Evolutionary conservation across 352 stramenopile species (phyloP), one percentile per base, ranked within the genome.

Genomic region (Stramenopiles sp.): DNA sequence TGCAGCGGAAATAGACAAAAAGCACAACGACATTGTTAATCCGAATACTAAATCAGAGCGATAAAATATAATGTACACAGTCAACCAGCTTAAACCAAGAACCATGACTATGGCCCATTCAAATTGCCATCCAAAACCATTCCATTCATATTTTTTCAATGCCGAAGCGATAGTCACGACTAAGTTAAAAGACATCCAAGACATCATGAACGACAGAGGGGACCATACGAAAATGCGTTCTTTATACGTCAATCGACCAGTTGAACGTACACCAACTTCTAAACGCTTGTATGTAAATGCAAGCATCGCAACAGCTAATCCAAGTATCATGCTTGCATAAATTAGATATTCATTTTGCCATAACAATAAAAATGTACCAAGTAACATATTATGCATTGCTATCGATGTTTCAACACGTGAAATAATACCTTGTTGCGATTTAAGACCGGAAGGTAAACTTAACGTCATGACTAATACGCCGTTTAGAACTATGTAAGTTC

Each of bases 41-140:
- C 65, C 65, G 13, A 33, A 31, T 7, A 20, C 65, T 31, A 33
- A 4, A 33, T 76, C 65, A 76, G 30, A 13, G 4, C 65, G 65
- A 31, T 31, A 33, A 76, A 76, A 31, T 33, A 76, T 33, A 13
- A 76, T 33, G 4, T 4, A 33, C 65, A 13, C 31, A 13, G 65
- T 33, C 4, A 76, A 20, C 4, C 30, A 4, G 4, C 4, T 33
- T 7, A 76, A 13, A 7, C 30, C 30, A 76, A 76, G 4, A 20
- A 76, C 13, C 65, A 76, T 76, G 4, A 76, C 65, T 4, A 76
- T 31, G 13, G 65, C 65, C 65, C 65, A 76, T 20, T 76, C 65
- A 76, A 76, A 76, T 20, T 76, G 65, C 65, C 65, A 76, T 4
- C 65, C 65, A 76, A 76, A 76, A 33, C 65, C 65, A 33, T 76